Evolutionary conservation across 352 stramenopile species (phyloP).

Genomic region (Globisporangium nodosum): DNA sequence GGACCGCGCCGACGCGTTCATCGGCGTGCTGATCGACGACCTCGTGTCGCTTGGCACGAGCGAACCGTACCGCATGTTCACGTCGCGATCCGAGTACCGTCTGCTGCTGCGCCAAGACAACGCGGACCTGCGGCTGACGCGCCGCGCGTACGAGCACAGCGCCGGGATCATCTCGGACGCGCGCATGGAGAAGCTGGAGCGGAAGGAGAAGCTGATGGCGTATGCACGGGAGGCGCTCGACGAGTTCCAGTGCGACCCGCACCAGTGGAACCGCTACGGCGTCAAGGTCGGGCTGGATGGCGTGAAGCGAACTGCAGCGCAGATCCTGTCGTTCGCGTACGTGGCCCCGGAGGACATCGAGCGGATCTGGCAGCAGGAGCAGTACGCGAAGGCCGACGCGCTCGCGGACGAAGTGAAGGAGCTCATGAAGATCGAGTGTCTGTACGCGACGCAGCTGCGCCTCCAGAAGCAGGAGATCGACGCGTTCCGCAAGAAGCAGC

Average conservation of each 20-base stretch:
- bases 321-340: conserved; percentile 66
- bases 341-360: conserved; percentile 57
- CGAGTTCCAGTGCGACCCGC: conserved; percentile 55
- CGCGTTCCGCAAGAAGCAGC: conserved; percentile 91
- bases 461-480: conserved; percentile 96
- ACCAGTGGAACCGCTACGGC: conserved; percentile 83
- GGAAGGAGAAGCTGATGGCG: conserved; percentile 77
- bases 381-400: conserved; percentile 49
- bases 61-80: conserved; percentile 99
- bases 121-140: conserved; percentile 95
- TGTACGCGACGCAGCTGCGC: conserved; percentile 93
- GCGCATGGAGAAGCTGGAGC: conserved; percentile 77
- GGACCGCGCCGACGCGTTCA: conserved; percentile 94
- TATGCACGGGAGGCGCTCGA: conserved; percentile 45
- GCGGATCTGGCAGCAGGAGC: conserved; percentile 39
- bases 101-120: conserved; percentile 92
- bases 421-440: conserved; percentile 81
- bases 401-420: conserved; percentile 34
- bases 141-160: conserved; percentile 83
- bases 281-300: conserved; percentile 72
- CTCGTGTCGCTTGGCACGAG: conserved; percentile 94
- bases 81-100: conserved; percentile 91
- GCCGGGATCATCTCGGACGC: conserved; percentile 70
- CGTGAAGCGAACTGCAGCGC: conserved; percentile 71
- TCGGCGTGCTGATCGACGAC: conserved; percentile 98